Evolutionary conservation across 805 yeast genomes (phyloP).

Genomic region (Spathaspora gorwiae): DNA sequence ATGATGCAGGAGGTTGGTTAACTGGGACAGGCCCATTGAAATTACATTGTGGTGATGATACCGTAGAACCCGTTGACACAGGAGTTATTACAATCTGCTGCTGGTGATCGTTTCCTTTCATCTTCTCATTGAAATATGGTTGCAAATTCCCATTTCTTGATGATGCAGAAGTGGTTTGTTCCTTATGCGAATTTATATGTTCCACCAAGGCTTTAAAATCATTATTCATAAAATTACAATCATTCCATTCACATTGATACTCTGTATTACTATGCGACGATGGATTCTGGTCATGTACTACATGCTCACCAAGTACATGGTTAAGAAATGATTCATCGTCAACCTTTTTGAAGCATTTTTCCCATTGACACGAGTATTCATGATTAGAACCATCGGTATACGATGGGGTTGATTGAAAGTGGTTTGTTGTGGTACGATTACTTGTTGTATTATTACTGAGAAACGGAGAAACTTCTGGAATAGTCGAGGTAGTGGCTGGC

Average conservation of each 20-base stretch:
- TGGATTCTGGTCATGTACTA: constrained; percentile 21
- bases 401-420: not conserved
- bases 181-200: constrained; percentile 43
- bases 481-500: not conserved
- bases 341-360: constrained; percentile 47
- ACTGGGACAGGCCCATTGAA: not conserved
- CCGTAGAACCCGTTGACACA: constrained; percentile 6
- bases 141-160: not conserved
- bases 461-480: not conserved
- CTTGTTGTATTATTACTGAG: not conserved
- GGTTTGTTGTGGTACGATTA: not conserved
- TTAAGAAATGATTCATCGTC: constrained; percentile 26
- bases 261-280: constrained; percentile 1
- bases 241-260: constrained; percentile 69
- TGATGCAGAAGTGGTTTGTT: not conserved
- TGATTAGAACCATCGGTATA: not conserved
- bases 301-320: constrained; percentile 45
- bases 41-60: constrained; percentile 8
- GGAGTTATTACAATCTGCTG: constrained; percentile 9
- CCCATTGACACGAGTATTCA: constrained; percentile 57
- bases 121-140: not conserved
- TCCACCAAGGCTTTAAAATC: constrained; percentile 51
- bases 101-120: not conserved
- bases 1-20: not conserved
- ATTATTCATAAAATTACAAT: constrained; percentile 56